Base-by-base conservation (phyloP, 1,284 basidiomycete species). In the Boletus albobrunnescens region DNA sequence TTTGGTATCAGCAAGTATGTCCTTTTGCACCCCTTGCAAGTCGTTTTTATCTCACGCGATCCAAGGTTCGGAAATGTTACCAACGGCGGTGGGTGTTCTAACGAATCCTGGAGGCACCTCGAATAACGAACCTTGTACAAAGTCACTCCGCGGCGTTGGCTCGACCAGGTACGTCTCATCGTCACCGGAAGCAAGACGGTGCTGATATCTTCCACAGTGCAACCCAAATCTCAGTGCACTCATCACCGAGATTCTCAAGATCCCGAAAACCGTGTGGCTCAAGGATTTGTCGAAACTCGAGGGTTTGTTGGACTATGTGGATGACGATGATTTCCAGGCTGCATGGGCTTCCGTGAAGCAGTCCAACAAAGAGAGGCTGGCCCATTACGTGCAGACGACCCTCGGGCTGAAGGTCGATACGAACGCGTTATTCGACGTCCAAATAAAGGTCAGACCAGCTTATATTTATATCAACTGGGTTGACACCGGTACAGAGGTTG, bases 121-220 rank as follows among this genome's bases (percentile, higher is more conserved):
- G 33, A 44, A 44, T 50, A 48, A 36, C 1, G 12, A 47, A 14
- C 11, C 26, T 8, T 32, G 14, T 44, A 36, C 12, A 11, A 47
- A 87, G 86, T 90, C 48, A 90, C 86, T 20, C 87, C 87, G 31
- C 85, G 89, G 53, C 79, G 91, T 53, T 95, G 92, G 92, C 79
- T 96, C 46, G 87, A 94, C 58, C 88, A 84, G 63, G 79, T 78
- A 49, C 14, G 51, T 54, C 16, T 50, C 23, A 20, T 19, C 20
- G 1, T 33, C 9, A 16, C 4, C 3, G 7, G 30, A 33, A 24
- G n/a, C 43, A 31, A 16, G n/a, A 35, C 1, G 16, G 7, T 10
- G 11, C 42, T 61, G 37, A 61, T 30, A 17, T 23, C 7, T 20
- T 38, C 16, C 4, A 13, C 16, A 94, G 78, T 93, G 91, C 75